phyloP scores from a whole-genome alignment of 495 filamentous ascomycete species.

The Penicillium roqueforti region DNA sequence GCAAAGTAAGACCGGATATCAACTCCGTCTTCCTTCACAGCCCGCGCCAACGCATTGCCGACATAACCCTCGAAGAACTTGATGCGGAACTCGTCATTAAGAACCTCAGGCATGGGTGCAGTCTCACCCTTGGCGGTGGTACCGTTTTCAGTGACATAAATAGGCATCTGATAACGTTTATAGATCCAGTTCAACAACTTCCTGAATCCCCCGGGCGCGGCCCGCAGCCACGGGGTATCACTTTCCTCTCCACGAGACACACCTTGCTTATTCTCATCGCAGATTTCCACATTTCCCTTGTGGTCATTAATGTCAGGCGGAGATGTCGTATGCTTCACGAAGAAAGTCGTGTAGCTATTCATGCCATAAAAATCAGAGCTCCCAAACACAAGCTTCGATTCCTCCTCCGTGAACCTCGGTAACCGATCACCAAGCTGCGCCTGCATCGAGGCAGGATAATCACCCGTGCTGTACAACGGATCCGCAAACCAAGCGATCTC shows the following conservation, averaged over 20 bases:
- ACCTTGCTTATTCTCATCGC: constrained; percentile 43
- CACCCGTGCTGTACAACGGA: constrained; percentile 43
- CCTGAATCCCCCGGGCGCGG: constrained; percentile 38
- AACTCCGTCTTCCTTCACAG: constrained; percentile 41
- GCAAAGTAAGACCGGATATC: constrained; percentile 47
- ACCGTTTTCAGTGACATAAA: constrained; percentile 51
- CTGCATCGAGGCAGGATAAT: constrained; percentile 48
- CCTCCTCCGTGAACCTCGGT: constrained; percentile 40
- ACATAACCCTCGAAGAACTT: constrained; percentile 47
- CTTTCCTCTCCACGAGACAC: constrained; percentile 43
- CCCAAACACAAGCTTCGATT: constrained; percentile 39
- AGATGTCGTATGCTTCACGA: constrained; percentile 37
- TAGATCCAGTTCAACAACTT: constrained; percentile 45
- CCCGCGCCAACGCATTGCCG: constrained; percentile 37
- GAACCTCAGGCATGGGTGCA: constrained; percentile 32
- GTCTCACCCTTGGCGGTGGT: constrained; percentile 45
- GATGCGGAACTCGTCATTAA: constrained; percentile 43
- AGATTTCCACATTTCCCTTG: constrained; percentile 43
- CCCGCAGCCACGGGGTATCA: constrained; percentile 45
- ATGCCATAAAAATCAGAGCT: constrained; percentile 51
- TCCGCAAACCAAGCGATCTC: constrained; percentile 49
- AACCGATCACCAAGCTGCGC: constrained; percentile 46
- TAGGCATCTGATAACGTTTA: constrained; percentile 40
- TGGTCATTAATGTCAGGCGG: constrained; percentile 41
- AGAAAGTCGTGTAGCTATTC: constrained; percentile 50